These are phyloP conservation scores for Colletotrichum neosansevieriae DNA, from an alignment of 2,329 filamentous ascomycete species.

Conservation along the genomic window DNA sequence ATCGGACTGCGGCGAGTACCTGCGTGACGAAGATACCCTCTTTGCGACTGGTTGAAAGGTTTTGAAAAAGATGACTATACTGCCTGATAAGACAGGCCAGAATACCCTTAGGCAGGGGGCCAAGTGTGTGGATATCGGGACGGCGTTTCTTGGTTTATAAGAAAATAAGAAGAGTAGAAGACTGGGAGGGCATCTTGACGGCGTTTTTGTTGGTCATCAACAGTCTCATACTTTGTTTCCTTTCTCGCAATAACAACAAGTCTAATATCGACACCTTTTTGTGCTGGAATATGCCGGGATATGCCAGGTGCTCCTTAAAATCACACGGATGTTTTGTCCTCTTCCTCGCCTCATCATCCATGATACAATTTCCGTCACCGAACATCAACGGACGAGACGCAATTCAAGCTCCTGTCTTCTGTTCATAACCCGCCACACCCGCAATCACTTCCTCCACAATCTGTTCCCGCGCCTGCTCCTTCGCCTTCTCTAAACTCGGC, in stretches of 20 bases:
- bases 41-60: conserved; percentile 65
- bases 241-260: conserved; percentile 13
- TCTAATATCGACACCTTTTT: conserved; percentile 1
- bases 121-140: conserved; percentile 20
- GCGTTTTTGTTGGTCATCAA: conserved; percentile 38
- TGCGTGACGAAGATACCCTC: conserved; percentile 82
- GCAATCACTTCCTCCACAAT: conserved; percentile 32
- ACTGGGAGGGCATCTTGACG: conserved; percentile 34
- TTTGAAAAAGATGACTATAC: not conserved
- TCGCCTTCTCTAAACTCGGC: conserved; percentile 51
- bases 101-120: conserved; percentile 4
- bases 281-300: not conserved
- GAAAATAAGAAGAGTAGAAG: conserved; percentile 28
- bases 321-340: not conserved
- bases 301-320: conserved; percentile 12
- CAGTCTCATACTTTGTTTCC: conserved; percentile 24
- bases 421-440: conserved; percentile 44
- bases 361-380: not conserved
- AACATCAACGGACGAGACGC: not conserved
- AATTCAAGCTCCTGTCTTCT: conserved; percentile 23
- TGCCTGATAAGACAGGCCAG: not conserved
- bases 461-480: conserved; percentile 37
- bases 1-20: conserved; percentile 93
- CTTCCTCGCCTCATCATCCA: conserved; percentile 5
- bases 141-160: conserved; percentile 32